Base-by-base conservation (phyloP, 306 rosid genomes). In the Lathyrus tuberosus region DNA sequence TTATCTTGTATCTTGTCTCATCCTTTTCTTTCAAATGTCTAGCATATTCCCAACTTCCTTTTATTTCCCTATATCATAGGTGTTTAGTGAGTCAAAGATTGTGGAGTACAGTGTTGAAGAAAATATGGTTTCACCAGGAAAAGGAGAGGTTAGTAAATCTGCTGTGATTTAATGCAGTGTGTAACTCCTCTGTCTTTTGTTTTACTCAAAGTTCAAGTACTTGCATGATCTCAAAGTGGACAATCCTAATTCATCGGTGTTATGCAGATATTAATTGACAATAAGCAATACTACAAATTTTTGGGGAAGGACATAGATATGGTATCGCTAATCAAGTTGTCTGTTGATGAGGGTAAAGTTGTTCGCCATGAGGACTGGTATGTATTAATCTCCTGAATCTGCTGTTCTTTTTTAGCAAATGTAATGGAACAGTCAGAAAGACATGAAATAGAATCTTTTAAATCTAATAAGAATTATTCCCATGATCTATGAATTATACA, bases 281-380 rank as follows among this genome's bases (percentile, higher is more conserved):
- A 43, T 83, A 89, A 86, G 70, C 96, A 87, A 67, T 7, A 84
- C 76, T 89, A 92, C 67, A 92, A 87, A 71, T 74, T 92, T 67
- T 48, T 81, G 77, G 96, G 98, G 67, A 87, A 72, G 82, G 78
- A 84, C 41, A 86, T 92, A 76, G 79, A 89, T 54, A 10, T 92
- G 83, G 85, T 76, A 71, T 86, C 95, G 5, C 92, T 87, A 57
- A 92, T 92, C 84, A 92, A 80, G 79, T 82, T 92, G 81, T 9
- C 80, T 56, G 75, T 82, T 10, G 90, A 70, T 15, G 84, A 92
- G 12, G 95, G 96, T 16, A 92, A 84, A 83, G 78, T 92, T 43
- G 76, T 87, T 76, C 91, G 87, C 48, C 98, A 89, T 42, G 97
- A 92, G 77, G 98, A 92, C 81, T 86, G 96, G 91, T 89, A 89